Base-by-base conservation (phyloP, 1,284 basidiomycete genomes). In the Xerocomus nothofagi region DNA sequence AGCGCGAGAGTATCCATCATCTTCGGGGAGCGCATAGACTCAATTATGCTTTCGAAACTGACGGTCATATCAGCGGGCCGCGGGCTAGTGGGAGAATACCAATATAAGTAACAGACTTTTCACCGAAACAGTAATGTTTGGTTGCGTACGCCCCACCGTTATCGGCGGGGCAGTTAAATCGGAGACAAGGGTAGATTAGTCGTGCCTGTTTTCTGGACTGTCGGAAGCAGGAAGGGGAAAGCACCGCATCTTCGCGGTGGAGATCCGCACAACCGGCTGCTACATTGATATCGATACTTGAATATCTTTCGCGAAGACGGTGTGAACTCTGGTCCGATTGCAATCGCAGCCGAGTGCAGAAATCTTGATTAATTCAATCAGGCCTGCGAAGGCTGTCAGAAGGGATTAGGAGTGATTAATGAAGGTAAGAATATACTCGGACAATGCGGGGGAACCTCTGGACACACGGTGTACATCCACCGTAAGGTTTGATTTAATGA, bases 401-500 rank as follows among this genome's bases (percentile, higher is more conserved):
- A 47, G 33, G 36, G 43, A 38, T 41, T 26, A 43, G 39, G 36
- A 43, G 50, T 38, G 29, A 36, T 33, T 18, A 12, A 43, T 43
- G 43, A 51, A 49, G 50, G 49, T 42, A 38, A 44, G 36, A 62
- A 54, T 50, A n/a, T 30, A 43, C 43, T 43, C 33, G 50, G n/a
- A 39, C 20, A 30, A 46, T 43, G 33, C 31, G 36, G 44, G 37
- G 42, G 46, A 51, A 48, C 44, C 24, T 40, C 39, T 46, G 31
- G 31, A 30, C 48, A 41, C 48, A 54, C 36, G 39, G 32, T 43
- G 42, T 32, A 36, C 30, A 48, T 50, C 45, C 31, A 51, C 29
- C 39, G 38, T 29, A 60, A 50, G 46, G 53, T 55, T 66, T 55
- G 47, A 53, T 47, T 42, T 44, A 57, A 46, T 49, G 40, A 23